Conservation (phyloP, 768 basidiomycete genomes). For the Tulasnella sp. region DNA sequence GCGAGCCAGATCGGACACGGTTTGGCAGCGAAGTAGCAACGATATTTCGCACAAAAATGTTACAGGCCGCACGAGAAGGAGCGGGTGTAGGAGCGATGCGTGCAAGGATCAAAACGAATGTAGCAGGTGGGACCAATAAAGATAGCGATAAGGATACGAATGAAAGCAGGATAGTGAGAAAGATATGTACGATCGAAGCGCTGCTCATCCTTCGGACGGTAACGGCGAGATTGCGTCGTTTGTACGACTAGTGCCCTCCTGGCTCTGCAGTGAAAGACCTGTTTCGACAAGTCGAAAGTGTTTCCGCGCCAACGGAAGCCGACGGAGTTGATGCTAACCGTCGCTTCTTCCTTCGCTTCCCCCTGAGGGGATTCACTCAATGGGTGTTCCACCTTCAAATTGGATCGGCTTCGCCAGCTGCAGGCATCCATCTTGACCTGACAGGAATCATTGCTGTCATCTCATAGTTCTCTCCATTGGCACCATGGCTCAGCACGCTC, state of each 20-base stretch:
- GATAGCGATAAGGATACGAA: neutral
- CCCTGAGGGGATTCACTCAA: neutral
- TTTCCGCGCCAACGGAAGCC: neutral
- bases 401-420: neutral
- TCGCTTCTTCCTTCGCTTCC: neutral
- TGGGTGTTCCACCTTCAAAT: neutral
- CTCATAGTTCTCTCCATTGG: neutral
- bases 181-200: neutral
- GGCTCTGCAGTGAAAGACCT: neutral
- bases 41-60: neutral
- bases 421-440: neutral
- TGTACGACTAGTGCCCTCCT: neutral
- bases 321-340: neutral
- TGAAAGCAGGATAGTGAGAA: neutral
- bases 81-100: neutral
- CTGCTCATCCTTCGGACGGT: neutral
- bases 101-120: neutral
- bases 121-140: neutral
- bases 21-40: neutral
- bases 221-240: neutral
- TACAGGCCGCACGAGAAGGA: neutral
- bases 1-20: no score
- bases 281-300: neutral
- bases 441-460: neutral
- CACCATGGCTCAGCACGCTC: constrained; percentile 9